Base-by-base conservation (phyloP, 805 yeast species). In the Wickerhamiella alocasiicola region DNA sequence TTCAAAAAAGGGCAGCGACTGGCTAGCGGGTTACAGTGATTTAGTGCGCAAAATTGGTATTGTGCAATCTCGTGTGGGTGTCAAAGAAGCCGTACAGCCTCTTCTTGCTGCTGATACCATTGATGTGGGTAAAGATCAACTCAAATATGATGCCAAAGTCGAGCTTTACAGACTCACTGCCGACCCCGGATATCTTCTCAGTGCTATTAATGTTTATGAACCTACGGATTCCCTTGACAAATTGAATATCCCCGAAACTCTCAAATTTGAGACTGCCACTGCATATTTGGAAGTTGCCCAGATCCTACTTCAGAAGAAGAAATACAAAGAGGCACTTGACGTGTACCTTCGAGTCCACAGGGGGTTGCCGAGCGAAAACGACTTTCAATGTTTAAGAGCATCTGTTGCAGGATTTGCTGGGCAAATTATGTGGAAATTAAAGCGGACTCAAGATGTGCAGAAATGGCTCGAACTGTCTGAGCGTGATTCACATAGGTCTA, bases 1-100 rank as follows among this genome's bases (percentile, higher is more conserved):
- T 18, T 25, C 31, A 9, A 38, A 40, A 6, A 54, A 57, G 39
- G 44, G 51, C 13, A 44, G 37, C 15, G 44, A 42, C 27, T 59
- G 63, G 63, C 50, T 59, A 7, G 46, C 54, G 2, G 62, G 61
- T 4, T 59, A 59, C 43, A 50, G 56, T 4, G 63, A 59, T 40
- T 35, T 56, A 12, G 44, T 55, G 37, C 51, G 57, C 13, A 44
- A 56, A 13, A 40, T 53, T 21, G 63, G 61, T 0, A 36, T 56
- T n/a, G 49, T 52, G 9, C 39, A 46, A 35, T 39, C 45, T 17
- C 49, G 44, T 4, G 16, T 42, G 7, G 41, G 43, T n/a, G 27
- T 27, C 13, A 53, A 44, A 9, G 53, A 46, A 13, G 55, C 57
- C 3, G 26, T 39, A 5, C 54, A 44, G 24, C 55, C 59, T 2